A percentile compares a stretch with the other conserved stretches of the same genome.
These are phyloP conservation scores for Berberis vulgaris DNA, from an alignment of 164 flowering plant species.

Conservation along the genomic window DNA sequence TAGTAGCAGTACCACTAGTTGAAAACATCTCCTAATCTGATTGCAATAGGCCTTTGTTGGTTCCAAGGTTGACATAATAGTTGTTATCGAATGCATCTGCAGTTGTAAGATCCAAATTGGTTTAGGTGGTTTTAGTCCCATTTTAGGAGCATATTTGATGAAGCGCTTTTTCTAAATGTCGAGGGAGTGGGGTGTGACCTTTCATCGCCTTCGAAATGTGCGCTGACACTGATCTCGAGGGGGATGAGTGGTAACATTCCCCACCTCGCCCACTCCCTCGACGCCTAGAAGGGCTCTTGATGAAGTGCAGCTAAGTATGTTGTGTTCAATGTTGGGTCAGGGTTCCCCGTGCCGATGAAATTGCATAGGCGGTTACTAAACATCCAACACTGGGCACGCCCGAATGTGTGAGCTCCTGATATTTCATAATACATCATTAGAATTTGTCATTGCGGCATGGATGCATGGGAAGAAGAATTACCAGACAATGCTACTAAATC, in stretches of 20 bases:
- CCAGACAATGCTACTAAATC: slow-evolving; percentile 42
- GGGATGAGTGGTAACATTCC: neutral
- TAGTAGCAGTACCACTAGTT: neutral
- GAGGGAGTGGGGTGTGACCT: neutral
- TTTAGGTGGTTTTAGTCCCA: too few relatives aligned
- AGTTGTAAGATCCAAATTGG: too few relatives aligned
- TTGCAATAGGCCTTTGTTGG: neutral
- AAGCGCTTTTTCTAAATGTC: too few relatives aligned
- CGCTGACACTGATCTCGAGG: neutral
- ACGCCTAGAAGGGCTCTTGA: neutral
- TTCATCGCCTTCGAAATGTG: too few relatives aligned
- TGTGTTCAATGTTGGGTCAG: too few relatives aligned
- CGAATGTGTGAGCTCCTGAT: neutral
- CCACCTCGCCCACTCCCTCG: neutral
- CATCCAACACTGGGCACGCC: neutral
- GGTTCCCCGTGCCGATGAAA: too few relatives aligned
- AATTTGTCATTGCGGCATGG: too few relatives aligned
- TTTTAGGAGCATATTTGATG: too few relatives aligned
- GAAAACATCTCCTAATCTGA: neutral
- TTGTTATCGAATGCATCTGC: neutral
- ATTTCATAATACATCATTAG: too few relatives aligned
- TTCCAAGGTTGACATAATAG: neutral
- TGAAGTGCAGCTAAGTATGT: neutral
- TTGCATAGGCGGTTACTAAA: neutral
- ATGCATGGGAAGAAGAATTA: too few relatives aligned